Percentiles rank a stretch among this genome's conserved stretches.
phyloP scores from a whole-genome alignment of 768 basidiomycete species.

The Lentinula raphanica region DNA sequence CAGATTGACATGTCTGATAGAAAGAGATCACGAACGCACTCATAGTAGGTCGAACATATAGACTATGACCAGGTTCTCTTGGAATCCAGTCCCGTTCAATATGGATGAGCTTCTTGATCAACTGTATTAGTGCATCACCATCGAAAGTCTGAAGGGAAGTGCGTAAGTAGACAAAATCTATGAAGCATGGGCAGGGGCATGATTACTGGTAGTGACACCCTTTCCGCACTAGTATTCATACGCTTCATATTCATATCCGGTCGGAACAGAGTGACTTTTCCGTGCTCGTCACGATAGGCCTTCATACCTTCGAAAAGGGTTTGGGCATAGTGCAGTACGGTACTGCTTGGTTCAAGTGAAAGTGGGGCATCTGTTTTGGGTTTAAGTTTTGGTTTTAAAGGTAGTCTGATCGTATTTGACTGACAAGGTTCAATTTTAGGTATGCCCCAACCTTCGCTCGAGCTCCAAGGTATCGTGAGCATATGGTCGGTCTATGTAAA shows the following conservation, averaged over 20 bases:
- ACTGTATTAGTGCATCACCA: conserved; percentile 63
- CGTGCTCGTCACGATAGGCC: conserved; percentile 74
- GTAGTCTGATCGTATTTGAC: conserved; percentile 21
- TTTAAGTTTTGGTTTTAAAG: not conserved
- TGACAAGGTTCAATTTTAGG: conserved; percentile 82
- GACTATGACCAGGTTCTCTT: conserved; percentile 76
- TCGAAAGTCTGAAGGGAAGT: conserved; percentile 59
- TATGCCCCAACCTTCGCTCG: conserved; percentile 69
- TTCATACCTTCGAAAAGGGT: conserved; percentile 93
- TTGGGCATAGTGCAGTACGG: conserved; percentile 92
- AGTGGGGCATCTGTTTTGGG: conserved; percentile 64
- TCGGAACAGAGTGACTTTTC: conserved; percentile 78
- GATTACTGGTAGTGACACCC: conserved; percentile 72
- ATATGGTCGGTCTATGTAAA: conserved; percentile 75
- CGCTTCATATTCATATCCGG: conserved; percentile 98
- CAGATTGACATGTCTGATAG: not conserved
- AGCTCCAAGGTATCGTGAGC: conserved; percentile 74
- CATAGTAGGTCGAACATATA: conserved; percentile 58
- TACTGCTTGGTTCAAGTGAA: conserved; percentile 64
- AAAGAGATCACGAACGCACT: not conserved
- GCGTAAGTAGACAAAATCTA: not conserved
- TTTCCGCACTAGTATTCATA: conserved; percentile 80
- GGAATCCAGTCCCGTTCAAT: conserved; percentile 92
- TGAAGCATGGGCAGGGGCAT: not conserved
- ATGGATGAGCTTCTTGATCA: conserved; percentile 82